These are phyloP conservation scores for Coemansia umbellata DNA, from an alignment of 192 early-diverging fungal genomes.

Conservation along the genomic window DNA sequence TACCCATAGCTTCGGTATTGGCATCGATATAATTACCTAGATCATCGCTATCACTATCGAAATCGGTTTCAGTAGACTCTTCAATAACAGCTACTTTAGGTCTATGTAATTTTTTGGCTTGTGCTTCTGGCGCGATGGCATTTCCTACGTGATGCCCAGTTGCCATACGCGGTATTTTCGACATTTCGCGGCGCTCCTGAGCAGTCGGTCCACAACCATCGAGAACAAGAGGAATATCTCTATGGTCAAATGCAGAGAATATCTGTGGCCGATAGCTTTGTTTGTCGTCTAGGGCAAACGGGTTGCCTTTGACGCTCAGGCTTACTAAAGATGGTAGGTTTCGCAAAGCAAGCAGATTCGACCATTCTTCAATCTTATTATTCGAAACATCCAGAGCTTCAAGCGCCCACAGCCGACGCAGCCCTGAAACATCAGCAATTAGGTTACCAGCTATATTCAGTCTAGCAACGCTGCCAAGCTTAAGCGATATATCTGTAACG, in stretches of 20 bases:
- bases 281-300: slow-evolving; percentile 15
- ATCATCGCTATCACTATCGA: slow-evolving; percentile 3
- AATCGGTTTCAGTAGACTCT: slow-evolving; percentile 17
- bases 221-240: slow-evolving; percentile 32
- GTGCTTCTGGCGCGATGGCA: background rate
- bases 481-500: slow-evolving; percentile 25
- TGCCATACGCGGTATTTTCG: slow-evolving; percentile 40
- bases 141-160: slow-evolving; percentile 20
- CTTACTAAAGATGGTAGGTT: slow-evolving; percentile 35
- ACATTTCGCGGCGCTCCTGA: slow-evolving; percentile 42
- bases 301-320: slow-evolving; percentile 33
- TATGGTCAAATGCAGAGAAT: slow-evolving; percentile 47
- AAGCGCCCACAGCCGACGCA: slow-evolving; percentile 44
- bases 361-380: slow-evolving; percentile 31
- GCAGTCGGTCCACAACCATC: slow-evolving; percentile 28
- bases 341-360: slow-evolving; percentile 17
- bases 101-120: slow-evolving; percentile 14
- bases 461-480: slow-evolving; percentile 25
- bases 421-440: slow-evolving; percentile 14
- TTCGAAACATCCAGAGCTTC: slow-evolving; percentile 31
- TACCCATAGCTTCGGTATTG: background rate
- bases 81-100: slow-evolving; percentile 48
- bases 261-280: slow-evolving; percentile 21
- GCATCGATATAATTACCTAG: no score
- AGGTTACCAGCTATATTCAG: slow-evolving; percentile 32